These are phyloP conservation scores for Ganoderma resinaceum DNA, from an alignment of 1,284 basidiomycete genomes.

Conservation along the genomic window DNA sequence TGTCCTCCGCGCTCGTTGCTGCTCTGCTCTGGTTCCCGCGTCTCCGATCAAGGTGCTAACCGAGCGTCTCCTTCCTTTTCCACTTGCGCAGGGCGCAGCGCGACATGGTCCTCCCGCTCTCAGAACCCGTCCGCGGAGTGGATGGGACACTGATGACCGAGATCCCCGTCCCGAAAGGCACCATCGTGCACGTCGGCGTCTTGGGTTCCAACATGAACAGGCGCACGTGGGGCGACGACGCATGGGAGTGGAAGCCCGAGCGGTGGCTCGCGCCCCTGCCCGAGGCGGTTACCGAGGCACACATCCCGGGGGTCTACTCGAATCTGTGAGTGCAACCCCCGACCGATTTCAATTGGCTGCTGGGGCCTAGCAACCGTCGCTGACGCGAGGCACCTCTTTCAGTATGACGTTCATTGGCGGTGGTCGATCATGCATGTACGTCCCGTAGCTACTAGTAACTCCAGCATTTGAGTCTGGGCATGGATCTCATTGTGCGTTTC, in stretches of 20 bases:
- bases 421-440: slow-evolving; percentile 41
- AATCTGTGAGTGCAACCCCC: slow-evolving; percentile 32
- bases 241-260: slow-evolving; percentile 41
- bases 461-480: neutral
- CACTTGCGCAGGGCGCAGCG: slow-evolving; percentile 34
- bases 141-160: slow-evolving; percentile 46
- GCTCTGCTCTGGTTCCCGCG: neutral
- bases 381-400: slow-evolving; percentile 4
- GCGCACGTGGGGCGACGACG: slow-evolving; percentile 41
- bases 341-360: neutral
- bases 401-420: slow-evolving; percentile 44
- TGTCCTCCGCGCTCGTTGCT: slow-evolving; percentile 14
- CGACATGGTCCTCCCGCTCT: slow-evolving; percentile 36
- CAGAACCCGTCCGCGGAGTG: slow-evolving; percentile 32
- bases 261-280: slow-evolving; percentile 38
- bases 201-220: slow-evolving; percentile 39
- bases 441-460: slow-evolving; percentile 8
- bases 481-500: neutral
- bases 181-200: slow-evolving; percentile 36
- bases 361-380: neutral
- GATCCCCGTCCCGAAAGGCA: slow-evolving; percentile 52
- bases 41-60: slow-evolving; percentile 9
- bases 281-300: slow-evolving; percentile 30
- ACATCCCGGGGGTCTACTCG: slow-evolving; percentile 38
- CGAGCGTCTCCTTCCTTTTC: slow-evolving; percentile 2